Evolutionary conservation across 169 alveolate species (phyloP).

Genomic region (Cyclospora cayetanensis): DNA sequence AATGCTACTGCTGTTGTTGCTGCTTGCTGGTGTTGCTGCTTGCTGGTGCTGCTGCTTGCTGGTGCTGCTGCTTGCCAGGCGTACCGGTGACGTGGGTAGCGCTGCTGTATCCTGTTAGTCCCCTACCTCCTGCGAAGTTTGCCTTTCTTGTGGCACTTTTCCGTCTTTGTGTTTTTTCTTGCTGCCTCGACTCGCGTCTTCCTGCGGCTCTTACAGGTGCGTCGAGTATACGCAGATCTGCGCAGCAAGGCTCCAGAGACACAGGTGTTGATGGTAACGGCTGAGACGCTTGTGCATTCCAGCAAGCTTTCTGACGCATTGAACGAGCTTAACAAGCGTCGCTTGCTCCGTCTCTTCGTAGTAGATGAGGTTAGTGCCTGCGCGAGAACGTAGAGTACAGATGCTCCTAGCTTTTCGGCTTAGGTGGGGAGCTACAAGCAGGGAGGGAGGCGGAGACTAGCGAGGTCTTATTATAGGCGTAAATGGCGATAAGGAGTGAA

Average conservation of each 20-base stretch:
- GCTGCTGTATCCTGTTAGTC: too few relatives aligned
- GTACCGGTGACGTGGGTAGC: too few relatives aligned
- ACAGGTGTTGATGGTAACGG: slow-evolving; percentile 88
- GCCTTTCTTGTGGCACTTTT: too few relatives aligned
- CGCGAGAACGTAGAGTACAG: too few relatives aligned
- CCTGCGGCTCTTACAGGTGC: neutral
- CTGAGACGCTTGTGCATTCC: slow-evolving; percentile 91
- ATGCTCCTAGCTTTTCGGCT: slow-evolving; percentile 92
- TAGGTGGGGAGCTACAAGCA: too few relatives aligned
- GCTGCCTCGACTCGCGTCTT: neutral
- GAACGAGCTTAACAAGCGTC: neutral
- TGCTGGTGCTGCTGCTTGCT: neutral
- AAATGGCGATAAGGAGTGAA: too few relatives aligned
- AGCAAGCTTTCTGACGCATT: slow-evolving; percentile 81
- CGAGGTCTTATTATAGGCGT: too few relatives aligned
- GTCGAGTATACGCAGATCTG: neutral
- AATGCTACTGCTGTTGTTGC: neutral
- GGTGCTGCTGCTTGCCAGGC: slow-evolving; percentile 35
- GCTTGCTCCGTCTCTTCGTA: slow-evolving; percentile 90
- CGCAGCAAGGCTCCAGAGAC: slow-evolving; percentile 3
- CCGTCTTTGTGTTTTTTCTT: neutral
- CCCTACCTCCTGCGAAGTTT: too few relatives aligned
- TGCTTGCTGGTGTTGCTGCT: neutral
- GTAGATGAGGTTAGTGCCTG: slow-evolving; percentile 94
- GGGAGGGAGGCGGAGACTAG: too few relatives aligned